phyloP scores from a whole-genome alignment of 352 stramenopile genomes.

The Globisporangium emineosum region DNA sequence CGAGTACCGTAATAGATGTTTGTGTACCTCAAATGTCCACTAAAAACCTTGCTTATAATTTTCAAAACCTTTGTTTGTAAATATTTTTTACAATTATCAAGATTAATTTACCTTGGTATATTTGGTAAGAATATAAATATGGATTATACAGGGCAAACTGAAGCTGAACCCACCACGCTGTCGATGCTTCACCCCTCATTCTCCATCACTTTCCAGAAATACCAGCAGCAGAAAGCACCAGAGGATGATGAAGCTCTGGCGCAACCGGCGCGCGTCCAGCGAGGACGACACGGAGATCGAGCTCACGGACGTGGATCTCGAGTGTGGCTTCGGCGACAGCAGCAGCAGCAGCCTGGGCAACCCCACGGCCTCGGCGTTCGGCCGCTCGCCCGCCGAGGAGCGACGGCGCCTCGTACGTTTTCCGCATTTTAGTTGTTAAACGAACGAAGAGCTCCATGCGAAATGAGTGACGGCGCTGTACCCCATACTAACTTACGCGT shows the following conservation, averaged over 20 bases:
- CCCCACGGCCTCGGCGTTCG: conserved; percentile 15
- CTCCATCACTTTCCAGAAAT: too few species aligned
- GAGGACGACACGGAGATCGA: conserved; percentile 23
- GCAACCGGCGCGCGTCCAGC: conserved; percentile 22
- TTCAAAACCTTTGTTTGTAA: not conserved
- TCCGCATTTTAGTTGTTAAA: not conserved
- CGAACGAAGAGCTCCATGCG: not conserved
- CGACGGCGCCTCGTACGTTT: conserved; percentile 24
- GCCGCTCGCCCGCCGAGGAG: conserved; percentile 24
- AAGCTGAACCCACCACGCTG: too few species aligned
- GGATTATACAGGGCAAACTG: not conserved
- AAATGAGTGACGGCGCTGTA: too few species aligned
- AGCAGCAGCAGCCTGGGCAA: conserved; percentile 7
- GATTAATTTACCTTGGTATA: too few species aligned
- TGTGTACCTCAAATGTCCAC: not conserved
- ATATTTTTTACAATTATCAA: too few species aligned
- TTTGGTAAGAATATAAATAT: too few species aligned
- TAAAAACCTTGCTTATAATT: not conserved
- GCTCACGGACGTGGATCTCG: conserved; percentile 21
- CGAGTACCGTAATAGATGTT: too few species aligned
- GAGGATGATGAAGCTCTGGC: conserved; percentile 23
- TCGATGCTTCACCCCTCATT: too few species aligned
- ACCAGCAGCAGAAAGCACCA: not conserved
- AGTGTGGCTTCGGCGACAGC: conserved; percentile 13
- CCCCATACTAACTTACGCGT: not conserved